phyloP scores from a whole-genome alignment of 2,329 filamentous ascomycete genomes.

The Aureobasidium sp. region DNA sequence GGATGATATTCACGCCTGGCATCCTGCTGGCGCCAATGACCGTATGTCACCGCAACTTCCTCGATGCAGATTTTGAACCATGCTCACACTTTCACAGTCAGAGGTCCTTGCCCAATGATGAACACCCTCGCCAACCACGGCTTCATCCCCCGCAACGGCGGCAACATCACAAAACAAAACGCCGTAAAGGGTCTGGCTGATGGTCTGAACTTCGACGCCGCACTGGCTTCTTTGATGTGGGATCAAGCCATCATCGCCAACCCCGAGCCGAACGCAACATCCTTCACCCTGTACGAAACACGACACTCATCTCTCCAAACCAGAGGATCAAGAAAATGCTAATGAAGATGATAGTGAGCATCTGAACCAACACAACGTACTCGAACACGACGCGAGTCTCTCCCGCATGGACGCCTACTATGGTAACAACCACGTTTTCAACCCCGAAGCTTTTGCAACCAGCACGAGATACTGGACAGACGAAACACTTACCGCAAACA shows the following conservation, averaged over 20 bases:
- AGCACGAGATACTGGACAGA: background rate
- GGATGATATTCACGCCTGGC: background rate
- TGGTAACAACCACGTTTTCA: background rate
- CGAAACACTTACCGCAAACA: background rate
- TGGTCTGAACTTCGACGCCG: background rate
- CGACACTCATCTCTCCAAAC: no score
- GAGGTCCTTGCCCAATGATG: constrained; percentile 14
- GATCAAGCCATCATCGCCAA: constrained; percentile 2
- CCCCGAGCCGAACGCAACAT: background rate
- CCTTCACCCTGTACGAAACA: background rate
- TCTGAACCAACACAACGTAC: background rate
- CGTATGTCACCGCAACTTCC: background rate
- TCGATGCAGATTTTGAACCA: background rate
- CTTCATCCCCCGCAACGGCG: constrained; percentile 17
- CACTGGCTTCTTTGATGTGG: background rate
- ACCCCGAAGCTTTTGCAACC: background rate
- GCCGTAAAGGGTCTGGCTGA: background rate
- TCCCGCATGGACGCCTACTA: background rate
- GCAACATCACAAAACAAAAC: constrained; percentile 10
- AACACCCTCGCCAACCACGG: constrained; percentile 21
- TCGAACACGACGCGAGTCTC: background rate
- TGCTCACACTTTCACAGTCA: no score
- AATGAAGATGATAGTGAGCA: no score
- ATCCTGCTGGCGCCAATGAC: background rate
- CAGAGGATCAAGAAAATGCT: no score